phyloP scores from a whole-genome alignment of 768 basidiomycete genomes.

The Rhodotorula kratochvilovae region DNA sequence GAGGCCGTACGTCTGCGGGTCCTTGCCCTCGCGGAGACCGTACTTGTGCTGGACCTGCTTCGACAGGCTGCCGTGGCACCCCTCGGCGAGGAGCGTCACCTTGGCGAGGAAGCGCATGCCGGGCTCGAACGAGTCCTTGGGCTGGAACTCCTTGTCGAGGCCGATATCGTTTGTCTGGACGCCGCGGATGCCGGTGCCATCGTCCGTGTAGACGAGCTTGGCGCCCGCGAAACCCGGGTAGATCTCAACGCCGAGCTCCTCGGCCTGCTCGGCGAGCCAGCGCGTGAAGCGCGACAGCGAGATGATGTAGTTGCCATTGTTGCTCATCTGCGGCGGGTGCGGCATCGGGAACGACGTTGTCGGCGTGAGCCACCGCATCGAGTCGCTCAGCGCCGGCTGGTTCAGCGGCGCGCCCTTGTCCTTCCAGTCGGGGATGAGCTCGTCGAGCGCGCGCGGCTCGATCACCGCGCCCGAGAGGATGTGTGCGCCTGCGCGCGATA shows the following conservation, averaged over 20 bases:
- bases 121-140: slow-evolving; percentile 86
- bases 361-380: slow-evolving; percentile 79
- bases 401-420: slow-evolving; percentile 69
- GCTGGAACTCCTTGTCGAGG: slow-evolving; percentile 65
- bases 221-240: slow-evolving; percentile 97
- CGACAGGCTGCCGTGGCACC: slow-evolving; percentile 84
- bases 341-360: slow-evolving; percentile 72
- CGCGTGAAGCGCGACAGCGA: slow-evolving; percentile 82
- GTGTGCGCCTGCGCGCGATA: slow-evolving; percentile 65
- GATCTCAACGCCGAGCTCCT: slow-evolving; percentile 82
- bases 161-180: slow-evolving; percentile 93
- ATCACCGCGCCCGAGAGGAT: slow-evolving; percentile 93
- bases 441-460: slow-evolving; percentile 83
- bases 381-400: slow-evolving; percentile 68
- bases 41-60: slow-evolving; percentile 74
- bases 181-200: slow-evolving; percentile 63
- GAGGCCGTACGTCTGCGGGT: slow-evolving; percentile 92
- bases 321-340: slow-evolving; percentile 94
- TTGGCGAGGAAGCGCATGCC: slow-evolving; percentile 94
- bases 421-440: slow-evolving; percentile 82
- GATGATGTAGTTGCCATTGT: slow-evolving; percentile 86
- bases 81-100: slow-evolving; percentile 87
- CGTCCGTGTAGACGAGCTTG: slow-evolving; percentile 64
- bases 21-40: slow-evolving; percentile 61
- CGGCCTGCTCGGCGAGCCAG: slow-evolving; percentile 83